A percentile compares a stretch with the other conserved stretches of the same genome.
Conservation (phyloP, 768 basidiomycete species). For the Trametes cinnabarina region DNA sequence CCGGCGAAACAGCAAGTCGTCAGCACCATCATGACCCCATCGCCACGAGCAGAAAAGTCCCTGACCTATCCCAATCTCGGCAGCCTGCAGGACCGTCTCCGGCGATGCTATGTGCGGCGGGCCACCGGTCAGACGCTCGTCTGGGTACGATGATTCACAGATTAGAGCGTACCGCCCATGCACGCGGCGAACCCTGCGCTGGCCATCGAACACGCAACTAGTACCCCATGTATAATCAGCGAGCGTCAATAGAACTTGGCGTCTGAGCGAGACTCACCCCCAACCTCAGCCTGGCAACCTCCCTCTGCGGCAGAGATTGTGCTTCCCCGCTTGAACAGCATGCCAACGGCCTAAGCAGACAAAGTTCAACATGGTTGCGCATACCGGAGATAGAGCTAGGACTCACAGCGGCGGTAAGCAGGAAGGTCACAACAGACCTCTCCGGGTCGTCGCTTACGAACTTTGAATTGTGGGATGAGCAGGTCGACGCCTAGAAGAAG, state of each 20-base stretch:
- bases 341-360: constrained; percentile 69
- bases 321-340: constrained; percentile 96
- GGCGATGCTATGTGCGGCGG: constrained; percentile 72
- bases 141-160: neutral
- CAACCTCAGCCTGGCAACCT: constrained; percentile 93
- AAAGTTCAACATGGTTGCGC: neutral
- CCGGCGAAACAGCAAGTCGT: neutral
- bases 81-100: constrained; percentile 71
- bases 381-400: neutral
- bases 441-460: constrained; percentile 91
- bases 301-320: constrained; percentile 97
- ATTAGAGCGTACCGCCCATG: constrained; percentile 66
- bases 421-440: constrained; percentile 83
- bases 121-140: neutral
- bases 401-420: constrained; percentile 82
- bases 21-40: neutral
- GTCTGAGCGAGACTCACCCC: constrained; percentile 48
- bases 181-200: constrained; percentile 91
- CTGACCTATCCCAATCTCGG: constrained; percentile 87
- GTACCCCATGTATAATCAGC: neutral
- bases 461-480: constrained; percentile 30
- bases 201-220: constrained; percentile 95
- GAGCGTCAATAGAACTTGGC: neutral
- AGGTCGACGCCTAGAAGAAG: neutral
- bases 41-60: neutral